Evolutionary conservation across 768 basidiomycete genomes (phyloP).

Genomic region (Lanmaoa rubissima): DNA sequence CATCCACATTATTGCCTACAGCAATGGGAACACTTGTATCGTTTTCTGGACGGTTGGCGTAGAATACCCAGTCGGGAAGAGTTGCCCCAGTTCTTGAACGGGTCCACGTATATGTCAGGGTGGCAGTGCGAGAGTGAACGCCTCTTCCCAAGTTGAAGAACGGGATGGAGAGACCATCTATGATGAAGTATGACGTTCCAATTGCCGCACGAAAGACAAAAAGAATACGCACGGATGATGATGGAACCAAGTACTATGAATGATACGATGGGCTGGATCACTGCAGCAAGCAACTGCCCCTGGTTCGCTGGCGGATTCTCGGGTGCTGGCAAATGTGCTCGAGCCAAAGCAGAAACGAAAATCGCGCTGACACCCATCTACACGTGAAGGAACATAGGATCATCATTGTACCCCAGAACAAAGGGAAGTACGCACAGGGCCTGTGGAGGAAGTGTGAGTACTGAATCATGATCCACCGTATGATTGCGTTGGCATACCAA

Average conservation of each 20-base stretch:
- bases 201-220: background rate
- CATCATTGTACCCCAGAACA: background rate
- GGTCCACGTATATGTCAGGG: constrained; percentile 45
- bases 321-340: constrained; percentile 57
- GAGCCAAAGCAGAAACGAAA: constrained; percentile 79
- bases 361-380: constrained; percentile 93
- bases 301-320: constrained; percentile 60
- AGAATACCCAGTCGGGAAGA: constrained; percentile 47
- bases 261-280: constrained; percentile 78
- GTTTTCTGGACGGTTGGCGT: constrained; percentile 28
- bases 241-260: constrained; percentile 89
- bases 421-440: constrained; percentile 44
- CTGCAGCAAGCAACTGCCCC: constrained; percentile 68
- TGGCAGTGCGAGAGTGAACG: constrained; percentile 45
- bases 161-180: constrained; percentile 70
- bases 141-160: constrained; percentile 56
- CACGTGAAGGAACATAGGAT: background rate
- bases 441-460: constrained; percentile 29
- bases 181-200: background rate
- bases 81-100: constrained; percentile 28
- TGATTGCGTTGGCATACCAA: constrained; percentile 47
- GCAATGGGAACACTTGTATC: background rate
- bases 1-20: constrained; percentile 3
- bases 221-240: constrained; percentile 60
- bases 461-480: background rate